Percentiles rank a stretch among this genome's conserved stretches.
phyloP scores from a whole-genome alignment of 495 filamentous ascomycete genomes.

The Tricharina praecox region DNA sequence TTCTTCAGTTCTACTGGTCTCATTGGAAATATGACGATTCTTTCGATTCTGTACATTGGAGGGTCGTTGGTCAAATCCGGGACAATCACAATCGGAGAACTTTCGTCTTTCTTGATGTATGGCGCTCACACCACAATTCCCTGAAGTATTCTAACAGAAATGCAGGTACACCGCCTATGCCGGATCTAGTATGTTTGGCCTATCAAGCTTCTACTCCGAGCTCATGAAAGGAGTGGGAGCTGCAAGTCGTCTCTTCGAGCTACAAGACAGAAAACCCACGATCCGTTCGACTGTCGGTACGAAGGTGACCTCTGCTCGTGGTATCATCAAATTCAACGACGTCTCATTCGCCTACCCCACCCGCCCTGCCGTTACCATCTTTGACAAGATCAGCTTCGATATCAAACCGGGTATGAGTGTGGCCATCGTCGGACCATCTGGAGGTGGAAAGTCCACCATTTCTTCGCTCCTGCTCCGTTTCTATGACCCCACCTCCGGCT shows the following conservation, averaged over 20 bases:
- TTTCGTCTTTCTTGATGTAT: slow-evolving; percentile 98
- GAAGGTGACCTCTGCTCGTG: slow-evolving; percentile 63
- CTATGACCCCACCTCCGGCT: slow-evolving; percentile 65
- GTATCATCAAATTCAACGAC: slow-evolving; percentile 70
- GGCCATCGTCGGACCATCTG: slow-evolving; percentile 87
- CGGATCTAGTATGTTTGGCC: slow-evolving; percentile 57
- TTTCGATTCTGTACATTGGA: slow-evolving; percentile 80
- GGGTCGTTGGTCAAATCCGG: slow-evolving; percentile 77
- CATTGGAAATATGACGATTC: slow-evolving; percentile 86
- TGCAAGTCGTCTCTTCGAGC: slow-evolving; percentile 82
- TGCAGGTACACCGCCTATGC: slow-evolving; percentile 26
- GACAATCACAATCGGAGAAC: slow-evolving; percentile 71
- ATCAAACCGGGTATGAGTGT: slow-evolving; percentile 88
- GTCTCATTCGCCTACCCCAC: slow-evolving; percentile 82
- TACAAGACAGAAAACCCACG: slow-evolving; percentile 78
- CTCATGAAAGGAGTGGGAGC: slow-evolving; percentile 98
- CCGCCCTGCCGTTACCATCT: slow-evolving; percentile 75
- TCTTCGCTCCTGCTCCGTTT: slow-evolving; percentile 76
- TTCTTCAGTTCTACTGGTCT: slow-evolving; percentile 82
- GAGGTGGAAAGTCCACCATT: slow-evolving; percentile 90
- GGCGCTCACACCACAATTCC: not conserved
- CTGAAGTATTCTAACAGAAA: not conserved
- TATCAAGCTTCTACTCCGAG: slow-evolving; percentile 93
- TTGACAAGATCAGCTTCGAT: slow-evolving; percentile 71
- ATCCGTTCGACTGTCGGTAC: slow-evolving; percentile 69